These are phyloP conservation scores for Syzygium malaccense DNA, from an alignment of 441 rosid genomes.

Conservation along the genomic window DNA sequence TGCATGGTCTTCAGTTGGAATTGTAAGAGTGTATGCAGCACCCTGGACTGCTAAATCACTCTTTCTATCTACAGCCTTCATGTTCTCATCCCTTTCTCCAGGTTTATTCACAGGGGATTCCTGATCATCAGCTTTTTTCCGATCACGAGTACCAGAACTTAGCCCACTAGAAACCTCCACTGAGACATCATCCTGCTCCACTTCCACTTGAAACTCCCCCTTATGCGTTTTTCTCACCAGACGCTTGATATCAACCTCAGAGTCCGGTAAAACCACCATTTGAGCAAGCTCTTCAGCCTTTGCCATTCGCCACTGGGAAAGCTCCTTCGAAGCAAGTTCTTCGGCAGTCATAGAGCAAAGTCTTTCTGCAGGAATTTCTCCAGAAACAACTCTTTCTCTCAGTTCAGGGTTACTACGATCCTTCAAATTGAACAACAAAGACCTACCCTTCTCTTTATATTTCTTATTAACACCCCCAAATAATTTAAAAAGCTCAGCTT, in stretches of 20 bases:
- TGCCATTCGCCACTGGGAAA: constrained; percentile 90
- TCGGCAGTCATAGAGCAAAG: constrained; percentile 89
- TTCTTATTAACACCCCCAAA: constrained; percentile 90
- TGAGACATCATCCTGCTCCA: constrained; percentile 54
- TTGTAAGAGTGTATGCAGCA: constrained; percentile 32
- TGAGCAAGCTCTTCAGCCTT: constrained; percentile 93
- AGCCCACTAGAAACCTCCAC: constrained; percentile 51
- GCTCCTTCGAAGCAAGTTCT: constrained; percentile 92
- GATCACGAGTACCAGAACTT: constrained; percentile 21
- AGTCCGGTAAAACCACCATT: constrained; percentile 80
- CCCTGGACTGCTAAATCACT: constrained; percentile 21
- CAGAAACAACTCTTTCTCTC: constrained; percentile 67
- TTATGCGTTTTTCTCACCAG: constrained; percentile 90
- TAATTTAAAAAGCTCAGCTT: constrained; percentile 65
- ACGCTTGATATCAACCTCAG: constrained; percentile 64
- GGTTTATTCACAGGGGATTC: constrained; percentile 10
- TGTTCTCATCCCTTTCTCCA: constrained; percentile 25
- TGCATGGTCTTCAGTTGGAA: constrained; percentile 53
- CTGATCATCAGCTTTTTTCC: constrained; percentile 21
- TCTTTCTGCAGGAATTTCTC: constrained; percentile 56
- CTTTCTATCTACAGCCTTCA: constrained; percentile 20
- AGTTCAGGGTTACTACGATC: constrained; percentile 85
- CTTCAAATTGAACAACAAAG: constrained; percentile 80
- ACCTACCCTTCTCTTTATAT: constrained; percentile 87
- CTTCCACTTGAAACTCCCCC: constrained; percentile 90